phyloP scores from a whole-genome alignment of 2,329 filamentous ascomycete genomes.

The Tolypocladium nubicola region DNA sequence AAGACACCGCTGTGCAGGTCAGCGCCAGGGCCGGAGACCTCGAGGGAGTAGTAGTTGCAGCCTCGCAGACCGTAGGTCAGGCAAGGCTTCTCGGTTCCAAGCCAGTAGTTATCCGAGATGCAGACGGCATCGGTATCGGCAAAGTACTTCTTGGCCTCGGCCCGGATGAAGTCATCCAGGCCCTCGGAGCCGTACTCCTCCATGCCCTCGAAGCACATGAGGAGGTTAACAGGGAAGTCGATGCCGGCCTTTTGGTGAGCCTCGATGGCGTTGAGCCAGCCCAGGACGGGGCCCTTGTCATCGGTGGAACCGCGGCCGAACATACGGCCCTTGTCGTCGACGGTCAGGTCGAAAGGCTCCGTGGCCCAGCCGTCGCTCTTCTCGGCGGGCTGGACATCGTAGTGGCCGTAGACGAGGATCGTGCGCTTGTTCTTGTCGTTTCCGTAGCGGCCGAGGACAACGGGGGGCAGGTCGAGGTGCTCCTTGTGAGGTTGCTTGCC shows the following conservation, averaged over 20 bases:
- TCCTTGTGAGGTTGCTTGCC: slow-evolving; percentile 90
- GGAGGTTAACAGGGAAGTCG: slow-evolving; percentile 91
- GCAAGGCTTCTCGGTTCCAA: slow-evolving; percentile 96
- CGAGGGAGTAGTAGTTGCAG: slow-evolving; percentile 94
- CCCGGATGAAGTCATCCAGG: slow-evolving; percentile 85
- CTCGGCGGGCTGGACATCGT: slow-evolving; percentile 93
- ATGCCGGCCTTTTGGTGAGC: slow-evolving; percentile 91
- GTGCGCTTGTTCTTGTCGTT: slow-evolving; percentile 88
- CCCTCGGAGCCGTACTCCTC: slow-evolving; percentile 98
- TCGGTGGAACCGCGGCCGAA: slow-evolving; percentile 92
- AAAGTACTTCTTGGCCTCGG: slow-evolving; percentile 89
- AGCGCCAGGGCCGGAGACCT: slow-evolving; percentile 81
- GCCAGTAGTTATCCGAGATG: slow-evolving; percentile 99
- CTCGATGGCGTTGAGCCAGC: slow-evolving; percentile 97
- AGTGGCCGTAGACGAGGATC: slow-evolving; percentile 95
- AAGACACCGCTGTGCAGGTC: slow-evolving; percentile 97
- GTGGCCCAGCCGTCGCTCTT: slow-evolving; percentile 93
- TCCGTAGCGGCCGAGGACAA: slow-evolving; percentile 85
- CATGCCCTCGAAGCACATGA: slow-evolving; percentile 99
- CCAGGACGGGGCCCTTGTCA: slow-evolving; percentile 94
- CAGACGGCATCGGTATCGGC: slow-evolving; percentile 92
- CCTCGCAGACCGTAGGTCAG: slow-evolving; percentile 94
- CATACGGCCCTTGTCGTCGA: slow-evolving; percentile 91
- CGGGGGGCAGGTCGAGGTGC: slow-evolving; percentile 82
- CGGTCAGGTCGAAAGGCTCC: slow-evolving; percentile 79